Evolutionary conservation across 164 flowering plant genomes (phyloP), one percentile per base, ranked within the genome.

Genomic region (Houttuynia cordata): DNA sequence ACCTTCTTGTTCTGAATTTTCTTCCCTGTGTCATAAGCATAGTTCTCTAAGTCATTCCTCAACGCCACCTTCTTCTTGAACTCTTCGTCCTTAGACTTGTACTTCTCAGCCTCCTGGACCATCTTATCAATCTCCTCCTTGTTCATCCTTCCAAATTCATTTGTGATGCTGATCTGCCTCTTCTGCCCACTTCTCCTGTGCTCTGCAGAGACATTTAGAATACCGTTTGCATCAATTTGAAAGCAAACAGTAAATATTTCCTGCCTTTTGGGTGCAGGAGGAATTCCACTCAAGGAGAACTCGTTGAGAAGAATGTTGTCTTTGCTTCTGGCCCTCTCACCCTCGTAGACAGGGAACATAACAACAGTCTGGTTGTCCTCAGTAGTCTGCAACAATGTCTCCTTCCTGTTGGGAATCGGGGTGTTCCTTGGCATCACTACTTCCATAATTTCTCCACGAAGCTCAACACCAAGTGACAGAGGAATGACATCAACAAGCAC

Each of bases 101-200:
- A 83, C 69, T 67, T 74, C 69, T 81, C 85, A 0, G 83, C 85
- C 22, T 79, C 79, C 45, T 74, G 75, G 0, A 83, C 78, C 85
- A 83, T 71, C 68, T 70, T 83, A 69, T 79, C 81, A 13, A 80
- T 80, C 51, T 80, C 83, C 7, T 80, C 83, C 74, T 80, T 79
- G 19, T 78, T 74, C 73, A 83, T 47, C 57, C 87, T 77, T 0
- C 87, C 83, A 70, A 75, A 74, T 74, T 78, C 80, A 34, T 79
- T 80, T 10, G 85, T 79, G 55, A 83, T 83, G 8, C 80, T 81
- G 55, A 83, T 83, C 74, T 77, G 71, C 74, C 79, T 79, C 73
- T 76, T 80, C 70, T 74, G 76, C 0, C 87, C 85, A 0, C 81
- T 77, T 10, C 79, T 77, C 67, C 75, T 77, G 62, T 83, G 82